Evolutionary conservation across 352 stramenopile genomes (phyloP).

Genomic region (Phytopythium delawarense): DNA sequence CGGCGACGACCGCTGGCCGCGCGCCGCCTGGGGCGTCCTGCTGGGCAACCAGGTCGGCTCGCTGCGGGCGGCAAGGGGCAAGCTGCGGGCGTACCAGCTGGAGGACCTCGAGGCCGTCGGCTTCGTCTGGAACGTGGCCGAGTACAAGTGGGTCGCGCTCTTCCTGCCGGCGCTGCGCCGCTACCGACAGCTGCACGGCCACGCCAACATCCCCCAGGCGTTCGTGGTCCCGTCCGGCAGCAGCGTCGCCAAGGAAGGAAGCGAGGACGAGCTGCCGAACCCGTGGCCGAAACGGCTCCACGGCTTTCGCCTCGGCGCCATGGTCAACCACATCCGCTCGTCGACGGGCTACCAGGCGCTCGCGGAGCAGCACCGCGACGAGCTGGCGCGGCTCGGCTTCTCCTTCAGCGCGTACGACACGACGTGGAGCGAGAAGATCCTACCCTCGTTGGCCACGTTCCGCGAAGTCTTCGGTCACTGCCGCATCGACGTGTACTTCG

Average conservation of each 20-base stretch:
- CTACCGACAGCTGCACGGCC: conserved; percentile 33
- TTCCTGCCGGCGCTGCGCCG: conserved; percentile 36
- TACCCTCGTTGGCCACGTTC: conserved; percentile 48
- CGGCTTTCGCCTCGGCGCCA: conserved; percentile 36
- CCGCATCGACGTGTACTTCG: conserved; percentile 31
- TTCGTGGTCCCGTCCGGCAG: conserved; percentile 26
- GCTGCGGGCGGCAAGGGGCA: conserved; percentile 23
- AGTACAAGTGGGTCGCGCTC: conserved; percentile 29
- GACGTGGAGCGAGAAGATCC: conserved; percentile 46
- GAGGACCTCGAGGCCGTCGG: conserved; percentile 30
- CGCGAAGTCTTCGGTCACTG: conserved; percentile 35
- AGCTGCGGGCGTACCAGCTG: conserved; percentile 20
- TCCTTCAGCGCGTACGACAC: conserved; percentile 39
- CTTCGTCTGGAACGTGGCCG: conserved; percentile 34
- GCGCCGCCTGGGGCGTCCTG: conserved; percentile 27
- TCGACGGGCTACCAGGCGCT: conserved; percentile 23
- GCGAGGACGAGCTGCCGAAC: not conserved
- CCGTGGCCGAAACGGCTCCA: conserved; percentile 21
- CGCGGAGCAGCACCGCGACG: conserved; percentile 24
- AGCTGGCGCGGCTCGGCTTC: conserved; percentile 44
- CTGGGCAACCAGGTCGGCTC: conserved; percentile 34
- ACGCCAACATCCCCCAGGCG: conserved; percentile 31
- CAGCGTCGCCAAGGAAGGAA: not conserved
- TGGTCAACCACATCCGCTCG: conserved; percentile 47
- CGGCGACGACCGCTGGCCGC: conserved; percentile 23